Conservation (phyloP, 2,329 filamentous ascomycete genomes). For the Colletotrichum zoysiae region DNA sequence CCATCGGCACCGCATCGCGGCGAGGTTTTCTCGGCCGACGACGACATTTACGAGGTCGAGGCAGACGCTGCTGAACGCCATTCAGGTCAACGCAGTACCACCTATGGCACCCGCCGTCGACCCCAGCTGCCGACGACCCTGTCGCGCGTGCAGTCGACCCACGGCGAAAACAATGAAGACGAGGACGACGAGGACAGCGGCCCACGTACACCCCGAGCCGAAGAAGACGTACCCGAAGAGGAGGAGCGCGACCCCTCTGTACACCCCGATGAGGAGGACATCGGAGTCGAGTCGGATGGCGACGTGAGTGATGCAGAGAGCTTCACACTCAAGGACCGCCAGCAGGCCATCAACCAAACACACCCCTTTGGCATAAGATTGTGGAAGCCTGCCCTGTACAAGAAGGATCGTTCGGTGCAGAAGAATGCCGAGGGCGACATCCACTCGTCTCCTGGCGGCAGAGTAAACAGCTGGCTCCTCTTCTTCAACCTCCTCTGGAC, state of each 20-base stretch:
- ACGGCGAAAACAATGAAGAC: conserved; percentile 46
- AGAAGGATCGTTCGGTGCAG: conserved; percentile 96
- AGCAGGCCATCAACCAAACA: conserved; percentile 98
- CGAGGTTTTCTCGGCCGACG: conserved; percentile 90
- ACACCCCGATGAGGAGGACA: conserved; percentile 51
- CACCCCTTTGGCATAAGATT: conserved; percentile 99
- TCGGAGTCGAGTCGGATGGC: conserved; percentile 74
- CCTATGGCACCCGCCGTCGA: conserved; percentile 51
- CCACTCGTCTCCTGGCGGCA: conserved; percentile 90
- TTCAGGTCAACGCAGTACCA: conserved; percentile 47
- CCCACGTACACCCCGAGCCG: conserved; percentile 31
- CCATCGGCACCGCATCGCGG: conserved; percentile 80
- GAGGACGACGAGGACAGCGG: conserved; percentile 44
- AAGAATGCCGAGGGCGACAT: conserved; percentile 97
- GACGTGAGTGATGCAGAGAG: conserved; percentile 93
- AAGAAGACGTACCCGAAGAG: conserved; percentile 44
- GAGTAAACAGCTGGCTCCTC: conserved; percentile 85
- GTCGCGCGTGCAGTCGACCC: conserved; percentile 58
- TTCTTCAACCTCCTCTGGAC: conserved; percentile 95
- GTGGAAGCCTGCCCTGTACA: conserved; percentile 98
- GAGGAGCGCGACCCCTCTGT: conserved; percentile 50
- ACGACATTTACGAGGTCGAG: conserved; percentile 85
- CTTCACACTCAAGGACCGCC: conserved; percentile 96
- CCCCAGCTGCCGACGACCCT: conserved; percentile 51
- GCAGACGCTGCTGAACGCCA: conserved; percentile 68